Evolutionary conservation across 1,284 basidiomycete species (phyloP), one percentile per base, ranked within the genome.

Genomic region (Peniophora sp.): DNA sequence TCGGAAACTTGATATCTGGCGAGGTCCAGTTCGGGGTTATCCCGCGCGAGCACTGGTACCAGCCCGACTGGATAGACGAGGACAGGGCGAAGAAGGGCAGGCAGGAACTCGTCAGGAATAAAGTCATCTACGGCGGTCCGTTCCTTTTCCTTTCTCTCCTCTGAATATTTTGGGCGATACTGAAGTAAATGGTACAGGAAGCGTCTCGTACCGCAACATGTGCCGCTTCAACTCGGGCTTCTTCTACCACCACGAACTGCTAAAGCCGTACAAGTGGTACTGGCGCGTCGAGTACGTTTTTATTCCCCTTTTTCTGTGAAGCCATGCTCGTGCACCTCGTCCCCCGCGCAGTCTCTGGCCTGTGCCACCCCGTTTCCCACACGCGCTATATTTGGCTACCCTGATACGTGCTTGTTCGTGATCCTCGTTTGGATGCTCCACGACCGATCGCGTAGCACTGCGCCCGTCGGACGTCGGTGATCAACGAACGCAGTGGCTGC

Each of bases 21-120:
- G 59, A 63, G n/a, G 63, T 74, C 2, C 63, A 72, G 38, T 79
- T 76, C 52, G 76, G 71, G 0, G 55, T 67, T 9, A 74, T 82
- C 16, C 74, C 81, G 11, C 62, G 55, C 3, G 72, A 77, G 2
- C 73, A 57, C 38, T 79, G 55, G 55, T 58, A 48, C 56, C 85
- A 89, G 59, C 87, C 89, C 0, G 74, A 77, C 24, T 88, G 78
- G 77, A 85, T 87, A 54, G 81, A 86, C 63, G 81, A 89, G 63
- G 71, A 71, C 1, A 77, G 75, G 53, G 88, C 87, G 0, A 71
- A 73, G 9, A 71, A 69, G 16, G 66, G 68, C 3, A 69, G 87
- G 55, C 69, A 81, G 23, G 71, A 79, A 61, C 80, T 90, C 78
- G 73, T 72, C 20, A 62, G 71, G 49, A 72, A 85, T 72, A 69